A percentile compares a stretch with the other conserved stretches of the same genome.
phyloP scores from a whole-genome alignment of 371 early-diverging fungal genomes.

The Mortierella sp. region DNA sequence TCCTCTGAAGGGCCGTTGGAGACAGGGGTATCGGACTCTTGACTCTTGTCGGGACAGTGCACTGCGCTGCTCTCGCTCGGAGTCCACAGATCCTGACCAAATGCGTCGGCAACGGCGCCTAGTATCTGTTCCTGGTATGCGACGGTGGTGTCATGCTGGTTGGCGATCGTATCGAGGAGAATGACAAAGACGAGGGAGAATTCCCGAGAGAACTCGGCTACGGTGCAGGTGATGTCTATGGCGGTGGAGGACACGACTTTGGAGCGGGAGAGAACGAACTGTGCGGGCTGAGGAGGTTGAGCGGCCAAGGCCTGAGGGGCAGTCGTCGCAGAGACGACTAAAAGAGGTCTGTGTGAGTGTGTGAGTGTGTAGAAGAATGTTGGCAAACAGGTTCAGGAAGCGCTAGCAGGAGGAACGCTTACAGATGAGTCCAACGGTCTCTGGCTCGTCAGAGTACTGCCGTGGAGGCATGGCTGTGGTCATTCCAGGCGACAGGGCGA shows the following conservation, averaged over 20 bases:
- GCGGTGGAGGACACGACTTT: conserved; percentile 22
- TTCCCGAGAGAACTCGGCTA: conserved; percentile 46
- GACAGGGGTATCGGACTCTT: background rate
- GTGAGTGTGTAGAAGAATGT: background rate
- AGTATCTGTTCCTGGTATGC: conserved; percentile 34
- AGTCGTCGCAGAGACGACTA: conserved; percentile 12
- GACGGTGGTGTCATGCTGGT: background rate
- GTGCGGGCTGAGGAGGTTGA: conserved; percentile 9
- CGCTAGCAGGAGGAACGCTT: conserved; percentile 1
- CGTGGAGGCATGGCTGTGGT: conserved; percentile 28
- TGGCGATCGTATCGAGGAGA: conserved; percentile 1
- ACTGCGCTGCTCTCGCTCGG: conserved; percentile 4
- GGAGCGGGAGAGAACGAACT: conserved; percentile 18
- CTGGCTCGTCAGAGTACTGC: conserved; percentile 24
- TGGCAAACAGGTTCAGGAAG: background rate
- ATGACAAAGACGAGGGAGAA: conserved; percentile 47
- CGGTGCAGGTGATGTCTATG: conserved; percentile 41
- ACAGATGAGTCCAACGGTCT: conserved; percentile 51
- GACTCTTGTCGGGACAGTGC: conserved; percentile 15
- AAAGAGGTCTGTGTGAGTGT: background rate
- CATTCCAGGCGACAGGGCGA: conserved; percentile 11
- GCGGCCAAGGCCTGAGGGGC: background rate
- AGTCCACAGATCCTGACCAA: conserved; percentile 44
- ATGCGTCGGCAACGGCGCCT: conserved; percentile 41
- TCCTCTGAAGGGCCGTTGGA: conserved; percentile 1